Evolutionary conservation across 78 protist genomes (phyloP).

Genomic region (Guillardia theta): DNA sequence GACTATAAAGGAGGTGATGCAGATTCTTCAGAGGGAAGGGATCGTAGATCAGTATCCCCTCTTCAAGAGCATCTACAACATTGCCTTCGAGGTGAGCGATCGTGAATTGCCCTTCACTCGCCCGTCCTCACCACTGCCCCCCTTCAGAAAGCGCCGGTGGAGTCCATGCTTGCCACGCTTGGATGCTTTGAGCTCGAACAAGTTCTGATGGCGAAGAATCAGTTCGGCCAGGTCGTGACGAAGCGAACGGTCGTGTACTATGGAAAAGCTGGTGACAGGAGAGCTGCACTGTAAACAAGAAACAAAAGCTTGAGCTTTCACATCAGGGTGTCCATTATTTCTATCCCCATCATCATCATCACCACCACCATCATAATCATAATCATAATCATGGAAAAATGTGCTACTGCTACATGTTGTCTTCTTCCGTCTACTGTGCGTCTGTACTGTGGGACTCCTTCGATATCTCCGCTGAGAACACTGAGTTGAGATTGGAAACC

Average conservation of each 20-base stretch:
- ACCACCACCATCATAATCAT: too few relatives aligned
- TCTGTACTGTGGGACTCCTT: too few relatives aligned
- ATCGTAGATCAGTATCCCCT: constrained; percentile 49
- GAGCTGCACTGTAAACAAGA: neutral
- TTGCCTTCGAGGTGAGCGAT: constrained; percentile 38
- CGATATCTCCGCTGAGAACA: too few relatives aligned
- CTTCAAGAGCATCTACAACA: constrained; percentile 44
- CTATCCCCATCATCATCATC: too few relatives aligned
- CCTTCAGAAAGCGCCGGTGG: neutral
- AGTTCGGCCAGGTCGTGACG: constrained; percentile 10
- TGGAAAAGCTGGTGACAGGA: constrained; percentile 20
- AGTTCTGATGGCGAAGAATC: constrained; percentile 22
- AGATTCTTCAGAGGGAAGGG: neutral
- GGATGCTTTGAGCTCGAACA: constrained; percentile 24
- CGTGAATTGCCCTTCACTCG: neutral
- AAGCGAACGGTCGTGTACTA: constrained; percentile 9
- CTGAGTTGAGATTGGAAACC: too few relatives aligned
- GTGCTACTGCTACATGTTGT: too few relatives aligned
- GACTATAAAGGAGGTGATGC: constrained; percentile 62
- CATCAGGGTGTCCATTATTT: too few relatives aligned
- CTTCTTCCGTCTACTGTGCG: too few relatives aligned
- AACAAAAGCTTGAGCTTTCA: too few relatives aligned
- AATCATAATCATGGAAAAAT: too few relatives aligned
- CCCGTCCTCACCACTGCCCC: neutral
- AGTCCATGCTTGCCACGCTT: constrained; percentile 12